phyloP scores from a whole-genome alignment of 805 yeast species.

The Saturnispora sekii region DNA sequence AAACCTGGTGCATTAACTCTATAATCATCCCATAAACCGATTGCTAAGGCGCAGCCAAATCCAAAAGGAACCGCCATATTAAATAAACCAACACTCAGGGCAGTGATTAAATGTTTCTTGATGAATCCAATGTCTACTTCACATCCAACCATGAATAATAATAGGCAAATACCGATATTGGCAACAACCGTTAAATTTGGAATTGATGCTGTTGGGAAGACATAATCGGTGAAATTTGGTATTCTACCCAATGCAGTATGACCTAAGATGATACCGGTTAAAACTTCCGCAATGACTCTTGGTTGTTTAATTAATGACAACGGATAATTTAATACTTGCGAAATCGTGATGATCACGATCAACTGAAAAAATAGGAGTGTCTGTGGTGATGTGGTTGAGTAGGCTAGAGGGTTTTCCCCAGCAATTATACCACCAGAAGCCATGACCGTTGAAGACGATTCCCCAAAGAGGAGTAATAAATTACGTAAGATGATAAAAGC shows the following conservation, averaged over 20 bases:
- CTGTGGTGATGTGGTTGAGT: constrained; percentile 47
- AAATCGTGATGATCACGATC: constrained; percentile 46
- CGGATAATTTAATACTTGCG: constrained; percentile 54
- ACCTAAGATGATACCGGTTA: constrained; percentile 66
- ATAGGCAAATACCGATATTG: constrained; percentile 63
- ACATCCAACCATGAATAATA: constrained; percentile 67
- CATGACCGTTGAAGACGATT: not conserved
- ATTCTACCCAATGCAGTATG: constrained; percentile 68
- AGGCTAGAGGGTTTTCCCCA: constrained; percentile 61
- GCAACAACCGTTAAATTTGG: constrained; percentile 61
- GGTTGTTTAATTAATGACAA: constrained; percentile 61
- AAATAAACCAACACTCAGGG: constrained; percentile 57
- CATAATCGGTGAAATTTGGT: constrained; percentile 52
- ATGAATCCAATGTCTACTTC: constrained; percentile 68
- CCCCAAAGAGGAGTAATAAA: not conserved
- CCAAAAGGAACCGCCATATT: constrained; percentile 77
- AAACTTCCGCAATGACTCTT: constrained; percentile 71
- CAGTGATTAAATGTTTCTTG: constrained; percentile 48
- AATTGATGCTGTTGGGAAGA: constrained; percentile 56
- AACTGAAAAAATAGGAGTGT: constrained; percentile 66
- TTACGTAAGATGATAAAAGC: no score
- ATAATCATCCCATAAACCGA: constrained; percentile 56
- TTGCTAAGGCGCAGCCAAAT: constrained; percentile 61
- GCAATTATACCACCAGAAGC: constrained; percentile 46
- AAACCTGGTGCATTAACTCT: constrained; percentile 25